Conservation (phyloP, 2,329 filamentous ascomycete genomes). For the Ascochyta clinopodiicola region DNA sequence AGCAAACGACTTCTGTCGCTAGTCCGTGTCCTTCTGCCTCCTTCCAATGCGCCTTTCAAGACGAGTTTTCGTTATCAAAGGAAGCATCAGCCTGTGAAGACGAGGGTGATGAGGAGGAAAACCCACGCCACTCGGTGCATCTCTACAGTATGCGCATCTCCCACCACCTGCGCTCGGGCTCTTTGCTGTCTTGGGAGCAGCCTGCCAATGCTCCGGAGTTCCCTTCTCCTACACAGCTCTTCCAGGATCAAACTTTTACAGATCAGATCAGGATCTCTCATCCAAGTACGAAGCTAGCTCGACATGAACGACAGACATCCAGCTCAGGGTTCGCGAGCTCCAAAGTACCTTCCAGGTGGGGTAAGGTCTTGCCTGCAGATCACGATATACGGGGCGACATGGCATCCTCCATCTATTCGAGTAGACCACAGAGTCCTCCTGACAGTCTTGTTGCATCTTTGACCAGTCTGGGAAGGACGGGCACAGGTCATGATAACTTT, state of each 20-base stretch:
- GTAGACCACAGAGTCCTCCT: conserved; percentile 47
- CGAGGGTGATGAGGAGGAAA: conserved; percentile 21
- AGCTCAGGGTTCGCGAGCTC: conserved; percentile 48
- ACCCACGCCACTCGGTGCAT: conserved; percentile 46
- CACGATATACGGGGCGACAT: conserved; percentile 22
- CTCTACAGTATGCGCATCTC: conserved; percentile 55
- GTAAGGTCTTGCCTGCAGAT: conserved; percentile 36
- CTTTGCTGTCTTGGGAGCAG: conserved; percentile 47
- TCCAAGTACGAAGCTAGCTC: conserved; percentile 14
- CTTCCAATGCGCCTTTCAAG: conserved; percentile 12
- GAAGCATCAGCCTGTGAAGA: neutral
- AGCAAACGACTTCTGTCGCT: conserved; percentile 25
- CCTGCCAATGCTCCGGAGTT: conserved; percentile 31
- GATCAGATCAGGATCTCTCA: conserved; percentile 28
- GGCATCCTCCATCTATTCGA: conserved; percentile 52
- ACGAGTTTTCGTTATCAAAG: conserved; percentile 6
- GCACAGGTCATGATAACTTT: conserved; percentile 14
- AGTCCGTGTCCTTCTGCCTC: conserved; percentile 28
- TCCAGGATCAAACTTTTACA: conserved; percentile 28
- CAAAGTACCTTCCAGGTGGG: conserved; percentile 48
- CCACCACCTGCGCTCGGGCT: conserved; percentile 53
- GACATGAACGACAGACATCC: conserved; percentile 40
- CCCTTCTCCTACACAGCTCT: conserved; percentile 18
- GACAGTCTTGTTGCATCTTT: conserved; percentile 38
- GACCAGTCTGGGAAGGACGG: conserved; percentile 22